Evolutionary conservation across 139 green algal genomes (phyloP).

Genomic region (Edaphochlamys debaryana): DNA sequence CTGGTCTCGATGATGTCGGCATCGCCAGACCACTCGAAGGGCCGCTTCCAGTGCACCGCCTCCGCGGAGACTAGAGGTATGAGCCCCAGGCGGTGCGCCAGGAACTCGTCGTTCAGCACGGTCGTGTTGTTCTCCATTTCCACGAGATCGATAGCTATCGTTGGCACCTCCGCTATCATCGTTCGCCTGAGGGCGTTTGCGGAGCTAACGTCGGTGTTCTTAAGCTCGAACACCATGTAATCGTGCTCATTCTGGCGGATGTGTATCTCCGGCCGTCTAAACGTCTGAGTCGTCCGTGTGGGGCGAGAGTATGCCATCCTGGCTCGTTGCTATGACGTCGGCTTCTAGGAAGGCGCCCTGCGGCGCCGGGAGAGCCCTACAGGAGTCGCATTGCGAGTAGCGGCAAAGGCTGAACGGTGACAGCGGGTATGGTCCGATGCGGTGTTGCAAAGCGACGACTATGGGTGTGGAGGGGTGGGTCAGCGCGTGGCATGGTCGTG

Average conservation of each 20-base stretch:
- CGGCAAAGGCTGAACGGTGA: too few relatives aligned
- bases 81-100: conserved; percentile 92
- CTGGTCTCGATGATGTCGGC: conserved; percentile 54
- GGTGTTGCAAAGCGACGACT: too few relatives aligned
- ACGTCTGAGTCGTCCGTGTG: not conserved
- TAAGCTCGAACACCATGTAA: conserved; percentile 91
- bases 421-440: too few relatives aligned
- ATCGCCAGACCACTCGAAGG: conserved; percentile 57
- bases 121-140: conserved; percentile 98
- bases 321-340: too few relatives aligned
- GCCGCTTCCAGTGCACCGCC: conserved; percentile 70
- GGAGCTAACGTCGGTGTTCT: conserved; percentile 83
- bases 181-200: conserved; percentile 95
- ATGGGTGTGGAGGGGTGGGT: too few relatives aligned
- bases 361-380: too few relatives aligned
- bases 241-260: conserved; percentile 73
- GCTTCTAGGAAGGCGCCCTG: too few relatives aligned
- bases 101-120: conserved; percentile 97
- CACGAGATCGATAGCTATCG: conserved; percentile 98
- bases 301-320: too few relatives aligned
- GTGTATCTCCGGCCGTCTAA: conserved; percentile 60
- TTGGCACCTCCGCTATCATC: conserved; percentile 96
- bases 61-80: conserved; percentile 83
- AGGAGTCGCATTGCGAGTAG: too few relatives aligned
- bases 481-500: too few relatives aligned